Percentiles rank a stretch among this genome's conserved stretches.
These are phyloP conservation scores for Starmerella floricola DNA, from an alignment of 805 yeast species.

Conservation along the genomic window DNA sequence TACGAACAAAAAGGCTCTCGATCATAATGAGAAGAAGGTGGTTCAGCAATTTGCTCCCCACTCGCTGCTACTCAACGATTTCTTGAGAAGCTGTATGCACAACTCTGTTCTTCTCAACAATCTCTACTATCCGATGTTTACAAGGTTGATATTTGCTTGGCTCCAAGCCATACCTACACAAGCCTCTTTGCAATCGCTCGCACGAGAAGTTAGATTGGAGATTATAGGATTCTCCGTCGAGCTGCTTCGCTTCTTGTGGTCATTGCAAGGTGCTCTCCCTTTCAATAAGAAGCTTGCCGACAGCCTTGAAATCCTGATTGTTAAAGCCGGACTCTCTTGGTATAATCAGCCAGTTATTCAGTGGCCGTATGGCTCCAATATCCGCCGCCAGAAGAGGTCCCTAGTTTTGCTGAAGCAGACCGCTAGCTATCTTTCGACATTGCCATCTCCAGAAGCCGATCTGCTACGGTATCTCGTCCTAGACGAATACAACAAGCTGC, in stretches of 20 bases:
- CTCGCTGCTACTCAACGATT: constrained; percentile 49
- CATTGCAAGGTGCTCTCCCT: constrained; percentile 31
- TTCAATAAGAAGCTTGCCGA: constrained; percentile 28
- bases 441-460: constrained; percentile 24
- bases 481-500: constrained; percentile 59
- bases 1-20: constrained; percentile 49
- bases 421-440: constrained; percentile 36
- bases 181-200: constrained; percentile 75
- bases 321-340: constrained; percentile 69
- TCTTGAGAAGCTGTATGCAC: constrained; percentile 58
- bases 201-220: constrained; percentile 65
- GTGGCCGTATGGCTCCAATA: constrained; percentile 80
- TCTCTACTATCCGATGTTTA: constrained; percentile 52
- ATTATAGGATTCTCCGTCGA: constrained; percentile 56
- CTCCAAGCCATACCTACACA: constrained; percentile 38
- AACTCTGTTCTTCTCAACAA: constrained; percentile 13
- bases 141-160: constrained; percentile 37
- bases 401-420: constrained; percentile 35
- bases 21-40: constrained; percentile 40
- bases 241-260: constrained; percentile 42
- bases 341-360: constrained; percentile 43
- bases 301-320: constrained; percentile 40
- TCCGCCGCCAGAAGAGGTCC: constrained; percentile 59
- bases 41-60: constrained; percentile 53
- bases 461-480: constrained; percentile 53